A percentile compares a stretch with the other conserved stretches of the same genome.
Conservation (phyloP, 495 filamentous ascomycete genomes). For the Penicillium nucicola region DNA sequence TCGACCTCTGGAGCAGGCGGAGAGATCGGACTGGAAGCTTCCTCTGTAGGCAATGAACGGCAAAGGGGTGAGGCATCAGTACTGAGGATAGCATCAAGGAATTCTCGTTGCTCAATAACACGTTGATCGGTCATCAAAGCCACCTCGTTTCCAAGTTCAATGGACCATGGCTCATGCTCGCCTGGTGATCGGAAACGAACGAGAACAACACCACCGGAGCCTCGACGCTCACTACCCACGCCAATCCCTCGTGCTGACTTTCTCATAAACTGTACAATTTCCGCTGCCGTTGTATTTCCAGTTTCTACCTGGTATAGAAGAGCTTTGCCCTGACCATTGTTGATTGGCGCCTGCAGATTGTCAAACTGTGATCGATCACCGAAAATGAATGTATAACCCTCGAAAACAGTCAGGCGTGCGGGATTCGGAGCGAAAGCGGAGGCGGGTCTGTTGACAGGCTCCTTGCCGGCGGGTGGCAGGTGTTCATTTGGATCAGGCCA, state of each 20-base stretch:
- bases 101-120: conserved; percentile 86
- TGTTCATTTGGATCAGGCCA: conserved; percentile 75
- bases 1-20: background rate
- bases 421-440: conserved; percentile 68
- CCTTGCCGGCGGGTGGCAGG: conserved; percentile 72
- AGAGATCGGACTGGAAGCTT: conserved; percentile 15
- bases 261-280: conserved; percentile 76
- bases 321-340: conserved; percentile 79
- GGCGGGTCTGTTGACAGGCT: conserved; percentile 60
- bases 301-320: conserved; percentile 58
- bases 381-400: conserved; percentile 87
- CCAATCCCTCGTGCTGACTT: conserved; percentile 71
- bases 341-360: conserved; percentile 68
- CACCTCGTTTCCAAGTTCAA: conserved; percentile 61
- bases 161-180: conserved; percentile 63
- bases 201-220: conserved; percentile 69
- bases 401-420: conserved; percentile 67
- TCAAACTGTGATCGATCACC: conserved; percentile 76
- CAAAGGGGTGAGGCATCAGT: conserved; percentile 70
- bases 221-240: conserved; percentile 56
- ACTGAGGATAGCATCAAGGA: conserved; percentile 82
- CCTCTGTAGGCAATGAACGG: conserved; percentile 51
- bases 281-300: conserved; percentile 67
- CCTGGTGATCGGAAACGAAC: conserved; percentile 71
- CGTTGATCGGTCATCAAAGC: conserved; percentile 71